A percentile compares a stretch with the other conserved stretches of the same genome.
Conservation (phyloP, 1,139 yeast genomes). For the Taiozyma sp. region DNA sequence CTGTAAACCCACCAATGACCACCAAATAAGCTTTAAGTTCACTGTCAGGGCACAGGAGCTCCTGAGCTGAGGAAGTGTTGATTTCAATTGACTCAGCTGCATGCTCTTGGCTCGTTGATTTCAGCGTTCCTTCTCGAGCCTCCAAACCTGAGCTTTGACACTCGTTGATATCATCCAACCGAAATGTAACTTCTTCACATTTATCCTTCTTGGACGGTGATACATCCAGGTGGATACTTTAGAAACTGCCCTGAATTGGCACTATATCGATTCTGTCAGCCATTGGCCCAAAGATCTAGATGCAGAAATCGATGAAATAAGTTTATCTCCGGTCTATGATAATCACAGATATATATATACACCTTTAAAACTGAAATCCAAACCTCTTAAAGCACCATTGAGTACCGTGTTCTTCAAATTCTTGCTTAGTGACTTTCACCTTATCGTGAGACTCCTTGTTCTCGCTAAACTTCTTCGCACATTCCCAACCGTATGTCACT, state of each 20-base stretch:
- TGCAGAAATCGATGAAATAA: neutral
- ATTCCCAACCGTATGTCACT: slow-evolving; percentile 46
- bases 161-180: neutral
- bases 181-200: neutral
- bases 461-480: slow-evolving; percentile 51
- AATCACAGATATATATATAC: neutral
- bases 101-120: neutral
- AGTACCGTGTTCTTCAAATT: slow-evolving; percentile 81
- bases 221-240: neutral
- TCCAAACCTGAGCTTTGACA: neutral
- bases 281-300: neutral
- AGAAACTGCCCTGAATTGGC: neutral
- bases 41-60: slow-evolving; percentile 47
- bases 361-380: slow-evolving; percentile 42
- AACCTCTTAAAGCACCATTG: slow-evolving; percentile 75
- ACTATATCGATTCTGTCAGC: neutral
- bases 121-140: neutral
- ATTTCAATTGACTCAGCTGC: neutral
- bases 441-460: slow-evolving; percentile 41
- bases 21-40: slow-evolving; percentile 52
- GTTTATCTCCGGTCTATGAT: neutral
- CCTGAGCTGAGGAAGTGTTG: neutral
- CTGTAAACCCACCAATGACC: slow-evolving; percentile 55
- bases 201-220: neutral
- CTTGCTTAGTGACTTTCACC: slow-evolving; percentile 64